Evolutionary conservation across 164 flowering plant genomes (phyloP), one percentile per base, ranked within the genome.

Genomic region (Warburgia ugandensis): DNA sequence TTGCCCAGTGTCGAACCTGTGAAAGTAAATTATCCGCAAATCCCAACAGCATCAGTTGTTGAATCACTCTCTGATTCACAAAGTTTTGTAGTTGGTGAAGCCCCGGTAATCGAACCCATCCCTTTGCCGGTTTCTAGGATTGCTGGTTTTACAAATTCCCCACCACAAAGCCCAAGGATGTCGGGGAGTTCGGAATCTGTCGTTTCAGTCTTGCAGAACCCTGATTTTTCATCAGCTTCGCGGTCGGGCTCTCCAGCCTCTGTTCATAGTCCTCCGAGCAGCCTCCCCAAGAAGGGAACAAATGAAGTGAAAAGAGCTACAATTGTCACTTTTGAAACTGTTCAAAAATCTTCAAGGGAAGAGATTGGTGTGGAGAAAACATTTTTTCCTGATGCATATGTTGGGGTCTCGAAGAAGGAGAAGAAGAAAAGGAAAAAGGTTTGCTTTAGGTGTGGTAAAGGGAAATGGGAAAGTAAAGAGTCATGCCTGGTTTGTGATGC

Each of bases 401-500:
- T 77, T 48, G 83, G 66, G 44, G 76, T 70, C 42, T 55, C 79
- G 0, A 77, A 69, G 50, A 84, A 73, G 46, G 68, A 69, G 67
- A 84, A 75, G 71, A 77, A 65, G 55, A 75, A 67, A 62, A 69
- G 58, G 48, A 77, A 59, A 23, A 71, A 68, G 62, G 82, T 72
- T 25, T 90, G 97, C 69, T 77, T 58, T 54, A 59, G 95, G 50
- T 90, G 97, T 61, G 83, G 84, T 29, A 90, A 74, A 58, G 82
- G 79, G 52, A 92, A 78, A 64, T 86, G 95, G 97, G 94, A 90
- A 44, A 73, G 78, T 14, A 88, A 86, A 57, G 98, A 92, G 71
- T 69, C 70, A 4, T 92, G 98, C 61, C 44, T 92, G 44, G 95
- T 82, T 48, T 92, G 98, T 68, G 83, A 80, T 73, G 82, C 88